A percentile compares a stretch with the other conserved stretches of the same genome.
Conservation (phyloP, 108 stramenopile genomes). For the Cyclotella atomus region DNA sequence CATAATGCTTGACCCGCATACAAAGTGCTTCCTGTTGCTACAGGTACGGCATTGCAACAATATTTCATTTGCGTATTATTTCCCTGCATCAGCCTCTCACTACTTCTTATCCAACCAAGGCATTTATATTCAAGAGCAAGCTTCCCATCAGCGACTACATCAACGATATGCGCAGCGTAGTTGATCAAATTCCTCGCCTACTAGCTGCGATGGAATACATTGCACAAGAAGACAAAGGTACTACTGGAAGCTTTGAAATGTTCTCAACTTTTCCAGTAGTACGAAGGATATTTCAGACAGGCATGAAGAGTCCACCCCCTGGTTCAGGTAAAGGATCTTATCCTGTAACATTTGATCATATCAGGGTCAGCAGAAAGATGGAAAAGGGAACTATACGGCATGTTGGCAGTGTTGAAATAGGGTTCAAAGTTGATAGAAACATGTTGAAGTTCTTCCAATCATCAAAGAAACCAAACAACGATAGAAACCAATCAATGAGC, state of each 20-base stretch:
- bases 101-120: too few species aligned
- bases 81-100: too few species aligned
- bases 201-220: conserved; percentile 96
- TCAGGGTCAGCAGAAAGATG: conserved; percentile 10
- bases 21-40: conserved; percentile 94
- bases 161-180: conserved; percentile 94
- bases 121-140: conserved; percentile 75
- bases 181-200: conserved; percentile 95
- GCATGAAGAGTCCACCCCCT: conserved; percentile 7
- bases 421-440: neutral
- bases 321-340: neutral
- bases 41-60: too few species aligned
- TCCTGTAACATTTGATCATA: conserved; percentile 15
- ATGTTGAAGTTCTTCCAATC: neutral
- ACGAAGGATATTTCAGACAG: conserved; percentile 33
- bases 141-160: conserved; percentile 98
- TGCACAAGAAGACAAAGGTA: conserved; percentile 62
- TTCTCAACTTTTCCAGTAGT: conserved; percentile 45
- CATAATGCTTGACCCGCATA: conserved; percentile 88
- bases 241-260: conserved; percentile 64
- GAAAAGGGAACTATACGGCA: neutral
- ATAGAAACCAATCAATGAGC: neutral
- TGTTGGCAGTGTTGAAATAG: neutral
- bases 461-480: conserved; percentile 1
- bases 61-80: too few species aligned